phyloP scores from a whole-genome alignment of 345 rosid genomes.

The Cardamine chenopodiifolia region DNA sequence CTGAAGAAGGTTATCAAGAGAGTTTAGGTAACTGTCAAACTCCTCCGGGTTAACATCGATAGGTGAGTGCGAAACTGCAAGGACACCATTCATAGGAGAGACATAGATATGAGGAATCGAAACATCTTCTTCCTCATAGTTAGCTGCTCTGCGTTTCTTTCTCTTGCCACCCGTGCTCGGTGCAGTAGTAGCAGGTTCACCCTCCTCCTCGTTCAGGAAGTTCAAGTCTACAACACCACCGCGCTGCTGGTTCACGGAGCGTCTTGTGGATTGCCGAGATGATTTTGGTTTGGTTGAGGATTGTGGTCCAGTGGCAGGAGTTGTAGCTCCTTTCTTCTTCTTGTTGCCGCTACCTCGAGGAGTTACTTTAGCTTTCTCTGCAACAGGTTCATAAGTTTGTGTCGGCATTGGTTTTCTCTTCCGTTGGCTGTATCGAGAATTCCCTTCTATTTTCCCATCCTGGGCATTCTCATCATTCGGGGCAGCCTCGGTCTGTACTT shows the following conservation, averaged over 20 bases:
- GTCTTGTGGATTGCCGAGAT: slow-evolving; percentile 47
- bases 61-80: slow-evolving; percentile 33
- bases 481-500: slow-evolving; percentile 20
- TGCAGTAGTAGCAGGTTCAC: slow-evolving; percentile 33
- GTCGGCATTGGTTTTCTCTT: slow-evolving; percentile 48
- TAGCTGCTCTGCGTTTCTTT: slow-evolving; percentile 27
- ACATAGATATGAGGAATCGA: slow-evolving; percentile 43
- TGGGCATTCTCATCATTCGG: slow-evolving; percentile 26
- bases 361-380: slow-evolving; percentile 35
- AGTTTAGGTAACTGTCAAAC: slow-evolving; percentile 68
- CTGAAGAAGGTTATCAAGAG: slow-evolving; percentile 62
- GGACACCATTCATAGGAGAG: slow-evolving; percentile 44
- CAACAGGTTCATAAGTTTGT: slow-evolving; percentile 14
- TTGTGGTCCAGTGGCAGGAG: slow-evolving; percentile 38
- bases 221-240: slow-evolving; percentile 40
- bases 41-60: slow-evolving; percentile 51
- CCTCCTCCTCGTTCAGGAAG: slow-evolving; percentile 34
- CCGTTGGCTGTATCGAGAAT: slow-evolving; percentile 39
- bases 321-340: slow-evolving; percentile 41
- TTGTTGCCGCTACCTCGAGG: slow-evolving; percentile 41
- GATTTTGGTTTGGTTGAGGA: slow-evolving; percentile 29
- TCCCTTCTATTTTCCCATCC: slow-evolving; percentile 37
- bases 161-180: slow-evolving; percentile 34
- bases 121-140: slow-evolving; percentile 39
- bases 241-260: slow-evolving; percentile 21